phyloP scores from a whole-genome alignment of 2,329 filamentous ascomycete genomes.

The Stachybotrys elegans region DNA sequence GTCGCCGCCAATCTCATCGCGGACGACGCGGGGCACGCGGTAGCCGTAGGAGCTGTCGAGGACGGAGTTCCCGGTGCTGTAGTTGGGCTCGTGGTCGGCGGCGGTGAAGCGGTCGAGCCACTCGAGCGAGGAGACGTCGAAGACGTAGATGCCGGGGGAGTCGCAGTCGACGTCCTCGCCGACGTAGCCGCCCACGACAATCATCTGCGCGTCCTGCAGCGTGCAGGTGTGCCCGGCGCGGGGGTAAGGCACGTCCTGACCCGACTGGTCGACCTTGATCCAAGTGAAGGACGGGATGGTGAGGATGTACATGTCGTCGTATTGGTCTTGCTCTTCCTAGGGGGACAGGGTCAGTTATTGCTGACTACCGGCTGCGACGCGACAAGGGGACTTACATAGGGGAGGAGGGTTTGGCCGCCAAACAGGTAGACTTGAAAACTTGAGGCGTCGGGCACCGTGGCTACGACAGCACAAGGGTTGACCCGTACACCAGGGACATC shows the following conservation, averaged over 20 bases:
- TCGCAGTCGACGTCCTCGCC: constrained; percentile 46
- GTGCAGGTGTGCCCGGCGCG: constrained; percentile 48
- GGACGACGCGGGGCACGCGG: constrained; percentile 46
- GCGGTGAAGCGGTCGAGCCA: constrained; percentile 56
- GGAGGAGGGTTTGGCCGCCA: constrained; percentile 68
- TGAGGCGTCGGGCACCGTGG: constrained; percentile 63
- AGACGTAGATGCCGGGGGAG: constrained; percentile 58
- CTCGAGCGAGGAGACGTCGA: constrained; percentile 60
- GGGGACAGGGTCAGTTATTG: too few relatives aligned
- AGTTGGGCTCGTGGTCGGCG: constrained; percentile 51
- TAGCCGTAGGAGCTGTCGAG: constrained; percentile 44
- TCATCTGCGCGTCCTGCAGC: constrained; percentile 54
- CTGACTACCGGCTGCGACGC: not conserved
- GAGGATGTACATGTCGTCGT: constrained; percentile 61
- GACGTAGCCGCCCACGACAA: constrained; percentile 58
- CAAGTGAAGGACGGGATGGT: constrained; percentile 59
- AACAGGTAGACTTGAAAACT: constrained; percentile 77
- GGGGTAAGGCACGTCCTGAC: constrained; percentile 50
- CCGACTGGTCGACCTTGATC: constrained; percentile 47
- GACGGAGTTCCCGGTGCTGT: constrained; percentile 43
- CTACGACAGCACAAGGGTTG: constrained; percentile 57
- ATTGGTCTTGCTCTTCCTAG: constrained; percentile 46
- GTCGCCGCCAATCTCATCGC: constrained; percentile 45
- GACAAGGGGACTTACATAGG: constrained; percentile 37
- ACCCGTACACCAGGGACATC: constrained; percentile 46